phyloP scores from a whole-genome alignment of 2,329 filamentous ascomycete species.

The Hypoxylon sp. region DNA sequence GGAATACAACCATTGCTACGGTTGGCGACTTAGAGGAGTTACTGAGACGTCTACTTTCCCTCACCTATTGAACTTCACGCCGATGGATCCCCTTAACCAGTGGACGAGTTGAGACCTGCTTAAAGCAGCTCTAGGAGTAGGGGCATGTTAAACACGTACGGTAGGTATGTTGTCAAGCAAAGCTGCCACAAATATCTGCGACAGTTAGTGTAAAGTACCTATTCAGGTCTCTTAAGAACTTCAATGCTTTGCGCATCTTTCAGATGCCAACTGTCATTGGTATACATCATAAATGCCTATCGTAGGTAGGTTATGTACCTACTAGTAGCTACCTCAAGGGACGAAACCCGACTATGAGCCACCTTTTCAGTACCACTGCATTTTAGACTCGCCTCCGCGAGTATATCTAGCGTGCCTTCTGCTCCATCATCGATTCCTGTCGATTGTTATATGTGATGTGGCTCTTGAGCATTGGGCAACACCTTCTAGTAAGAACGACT shows the following conservation, averaged over 20 bases:
- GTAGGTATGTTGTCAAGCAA: conserved; percentile 1
- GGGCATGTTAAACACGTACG: not conserved
- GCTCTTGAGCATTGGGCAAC: conserved; percentile 30
- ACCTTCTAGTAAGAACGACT: conserved; percentile 40
- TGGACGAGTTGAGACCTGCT: not conserved
- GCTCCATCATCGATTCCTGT: conserved; percentile 36
- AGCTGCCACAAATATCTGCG: not conserved
- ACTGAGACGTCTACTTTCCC: no score
- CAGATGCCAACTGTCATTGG: conserved; percentile 20
- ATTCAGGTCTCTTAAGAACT: conserved; percentile 20
- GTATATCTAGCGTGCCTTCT: conserved; percentile 30
- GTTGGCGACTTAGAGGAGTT: no score
- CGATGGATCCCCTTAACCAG: not conserved
- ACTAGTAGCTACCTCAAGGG: conserved; percentile 25
- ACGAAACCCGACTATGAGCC: conserved; percentile 18
- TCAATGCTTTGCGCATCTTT: conserved; percentile 11
- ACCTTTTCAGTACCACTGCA: conserved; percentile 22
- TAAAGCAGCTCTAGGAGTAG: not conserved
- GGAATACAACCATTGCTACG: no score
- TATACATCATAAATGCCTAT: conserved; percentile 29
- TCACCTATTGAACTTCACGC: not conserved
- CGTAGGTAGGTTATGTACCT: conserved; percentile 13
- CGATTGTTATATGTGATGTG: conserved; percentile 35
- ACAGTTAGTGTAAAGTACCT: conserved; percentile 1
- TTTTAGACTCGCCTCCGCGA: conserved; percentile 37